Evolutionary conservation across 305 asterid genomes (phyloP).

Genomic region (Fraxinus dipetala): DNA sequence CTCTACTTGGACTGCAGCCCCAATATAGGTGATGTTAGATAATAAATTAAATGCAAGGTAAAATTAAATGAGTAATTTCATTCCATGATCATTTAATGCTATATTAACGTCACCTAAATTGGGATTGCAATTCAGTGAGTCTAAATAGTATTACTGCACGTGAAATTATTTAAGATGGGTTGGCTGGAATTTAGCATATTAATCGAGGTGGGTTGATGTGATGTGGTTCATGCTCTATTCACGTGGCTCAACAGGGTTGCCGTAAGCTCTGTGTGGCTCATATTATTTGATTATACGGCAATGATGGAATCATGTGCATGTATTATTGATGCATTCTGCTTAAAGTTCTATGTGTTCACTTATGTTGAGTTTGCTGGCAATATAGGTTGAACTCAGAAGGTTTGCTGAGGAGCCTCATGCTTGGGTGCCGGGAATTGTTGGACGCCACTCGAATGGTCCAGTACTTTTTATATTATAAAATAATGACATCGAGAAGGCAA

Average conservation of each 20-base stretch:
- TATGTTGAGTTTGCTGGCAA: neutral
- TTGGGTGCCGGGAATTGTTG: neutral
- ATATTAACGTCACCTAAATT: no score
- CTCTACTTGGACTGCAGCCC: neutral
- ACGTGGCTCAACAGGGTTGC: neutral
- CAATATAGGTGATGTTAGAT: no score
- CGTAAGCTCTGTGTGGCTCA: neutral
- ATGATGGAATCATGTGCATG: no score
- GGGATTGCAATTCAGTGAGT: no score
- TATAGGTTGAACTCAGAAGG: neutral
- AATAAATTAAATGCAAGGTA: no score
- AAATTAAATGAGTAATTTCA: no score
- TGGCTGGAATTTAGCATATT: no score
- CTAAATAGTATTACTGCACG: no score
- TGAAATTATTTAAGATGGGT: no score
- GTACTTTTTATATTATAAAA: no score
- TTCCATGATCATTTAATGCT: no score
- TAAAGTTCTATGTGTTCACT: neutral
- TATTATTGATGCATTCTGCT: neutral
- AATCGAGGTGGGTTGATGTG: no score
- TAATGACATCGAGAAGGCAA: neutral
- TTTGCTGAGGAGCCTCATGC: neutral
- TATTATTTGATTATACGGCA: neutral
- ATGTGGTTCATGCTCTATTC: neutral
- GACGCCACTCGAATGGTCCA: neutral